A percentile compares a stretch with the other conserved stretches of the same genome.
Evolutionary conservation across 2,329 filamentous ascomycete genomes (phyloP).

Genomic region (Trichocomaceae sp.): DNA sequence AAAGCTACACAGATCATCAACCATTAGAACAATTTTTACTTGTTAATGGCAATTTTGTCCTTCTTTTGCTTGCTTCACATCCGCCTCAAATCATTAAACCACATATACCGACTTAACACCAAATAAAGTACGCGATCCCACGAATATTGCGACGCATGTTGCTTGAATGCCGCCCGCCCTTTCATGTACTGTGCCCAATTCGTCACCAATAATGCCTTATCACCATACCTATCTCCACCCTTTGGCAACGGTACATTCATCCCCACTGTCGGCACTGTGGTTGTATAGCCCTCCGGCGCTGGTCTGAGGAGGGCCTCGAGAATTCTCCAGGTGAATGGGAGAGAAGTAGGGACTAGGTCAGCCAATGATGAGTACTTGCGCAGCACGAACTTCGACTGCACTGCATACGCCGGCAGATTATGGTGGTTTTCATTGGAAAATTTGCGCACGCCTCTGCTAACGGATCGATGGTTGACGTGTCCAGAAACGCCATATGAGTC

Average conservation of each 20-base stretch:
- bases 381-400: conserved; percentile 30
- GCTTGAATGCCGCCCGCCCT: conserved; percentile 33
- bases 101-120: conserved; percentile 36
- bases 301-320: conserved; percentile 17
- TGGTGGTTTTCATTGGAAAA: conserved; percentile 21
- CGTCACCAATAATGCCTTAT: conserved; percentile 32
- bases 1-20: no score
- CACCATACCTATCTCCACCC: conserved; percentile 14
- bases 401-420: conserved; percentile 30
- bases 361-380: conserved; percentile 36
- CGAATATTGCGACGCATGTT: conserved; percentile 36
- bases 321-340: conserved; percentile 28
- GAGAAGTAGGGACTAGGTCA: conserved; percentile 33
- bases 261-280: background rate
- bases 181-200: conserved; percentile 31
- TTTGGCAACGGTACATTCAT: background rate
- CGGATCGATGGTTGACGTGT: conserved; percentile 37
- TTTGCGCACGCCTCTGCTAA: conserved; percentile 33
- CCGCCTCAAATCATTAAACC: conserved; percentile 30
- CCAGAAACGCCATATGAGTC: conserved; percentile 37
- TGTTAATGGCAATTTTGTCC: background rate
- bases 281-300: conserved; percentile 2
- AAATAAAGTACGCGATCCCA: conserved; percentile 39
- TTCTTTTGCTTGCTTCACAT: background rate
- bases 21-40: background rate